Base-by-base conservation (phyloP, 2,329 filamentous ascomycete species). In the Trichoderma cornu-damae region DNA sequence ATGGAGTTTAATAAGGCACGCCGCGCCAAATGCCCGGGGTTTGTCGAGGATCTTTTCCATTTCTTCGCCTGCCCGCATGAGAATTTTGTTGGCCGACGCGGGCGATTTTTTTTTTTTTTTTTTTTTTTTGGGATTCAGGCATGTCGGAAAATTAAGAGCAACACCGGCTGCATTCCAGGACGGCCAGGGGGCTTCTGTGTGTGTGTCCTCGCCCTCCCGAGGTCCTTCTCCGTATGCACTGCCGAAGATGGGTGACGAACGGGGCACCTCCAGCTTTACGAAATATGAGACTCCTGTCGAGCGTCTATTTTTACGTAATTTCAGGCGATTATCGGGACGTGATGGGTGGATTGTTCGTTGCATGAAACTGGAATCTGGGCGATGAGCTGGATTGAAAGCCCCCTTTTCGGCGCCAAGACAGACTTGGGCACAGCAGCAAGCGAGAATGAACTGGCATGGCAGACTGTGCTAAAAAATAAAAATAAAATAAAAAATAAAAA, bases 131-230 rank as follows among this genome's bases (percentile, higher is more conserved):
- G 22, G 40, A 38, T 38, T 46, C 52, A 55, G 52, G 52, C 47
- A 55, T 55, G 42, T 18, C 52, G 52, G 32, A 24, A 44, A 44
- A 55, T 55, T 37, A 28, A 35, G 32, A 47, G n/a, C 32, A 22
- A 18, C 42, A 20, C 34, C 24, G 42, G 34, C 42, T 42, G 42
- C 52, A 55, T 55, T 55, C 52, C 42, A 46, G 24, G 30, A 32
- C 42, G 30, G 42, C 42, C 40, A 42, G 50, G 18, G 22, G 20
- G 28, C 6, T 20, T 16, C 14, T 34, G 12, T 3, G 3, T 30
- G 6, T 30, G 28, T 9, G 28, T 30, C 28, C 6, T 30, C 28
- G 28, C 28, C 6, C 28, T 9, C n/a, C 40, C 8, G 18, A 22
- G 30, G 30, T 6, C 30, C 20, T 24, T 16, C 11, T 9, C 32